Base-by-base conservation (phyloP, 2,329 filamentous ascomycete genomes). In the Cladosporium sp. region DNA sequence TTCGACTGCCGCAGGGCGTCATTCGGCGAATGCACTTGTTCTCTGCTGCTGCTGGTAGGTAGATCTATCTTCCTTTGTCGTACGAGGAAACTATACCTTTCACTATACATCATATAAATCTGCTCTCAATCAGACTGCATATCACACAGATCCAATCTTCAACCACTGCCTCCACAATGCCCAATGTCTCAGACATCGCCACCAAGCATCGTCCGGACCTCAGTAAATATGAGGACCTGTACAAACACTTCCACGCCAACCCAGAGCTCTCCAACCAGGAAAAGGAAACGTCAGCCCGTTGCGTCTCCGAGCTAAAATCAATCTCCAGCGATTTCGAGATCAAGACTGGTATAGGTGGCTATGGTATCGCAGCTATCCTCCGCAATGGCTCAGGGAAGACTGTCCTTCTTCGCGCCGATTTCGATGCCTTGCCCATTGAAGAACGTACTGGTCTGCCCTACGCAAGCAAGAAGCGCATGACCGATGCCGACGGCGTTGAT, bases 191-290 rank as follows among this genome's bases (percentile, higher is more conserved):
- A 35, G 59, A 72, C 10, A 56, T 75, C 33, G 65, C 70, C 21
- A 65, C 70, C 63, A 67, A 69, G 50, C 67, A 76, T 75, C 80
- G 69, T 69, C 80, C 77, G 69, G 74, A 81, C 58, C 72, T 85
- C 3, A 60, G 69, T 4, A 73, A 75, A 0, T 87, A 86, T 69
- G 82, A 88, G 76, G 74, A 75, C 1, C 76, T 85, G 4, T 89
- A 89, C 79, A 86, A 83, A 69, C 74, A 86, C 71, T 82, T 88
- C 63, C 87, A 89, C 71, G 74, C 79, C 14, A 76, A 88, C 68
- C 86, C 87, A 0, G 87, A 88, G 62, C 82, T 89, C 31, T 88
- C 86, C 0, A 79, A 80, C 2, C 85, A 84, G 72, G 87, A 89
- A 72, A 72, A 78, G 21, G 73, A 80, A 49, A 88, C 86, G 0